Evolutionary conservation across 768 basidiomycete species (phyloP).

Genomic region (Russula sp.): DNA sequence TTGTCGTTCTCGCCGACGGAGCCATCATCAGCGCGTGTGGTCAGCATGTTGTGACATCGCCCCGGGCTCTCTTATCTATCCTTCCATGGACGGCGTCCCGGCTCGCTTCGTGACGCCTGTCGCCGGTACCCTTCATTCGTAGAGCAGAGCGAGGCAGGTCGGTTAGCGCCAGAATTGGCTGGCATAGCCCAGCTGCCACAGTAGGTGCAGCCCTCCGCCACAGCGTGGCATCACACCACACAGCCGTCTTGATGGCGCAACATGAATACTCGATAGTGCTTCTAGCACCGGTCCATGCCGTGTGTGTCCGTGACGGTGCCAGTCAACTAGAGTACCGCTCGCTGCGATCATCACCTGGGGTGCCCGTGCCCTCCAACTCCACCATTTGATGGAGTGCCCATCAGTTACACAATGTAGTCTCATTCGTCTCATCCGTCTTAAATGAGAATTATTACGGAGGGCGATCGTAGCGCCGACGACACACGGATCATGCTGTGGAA

Average conservation of each 20-base stretch:
- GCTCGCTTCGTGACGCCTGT: constrained; percentile 5
- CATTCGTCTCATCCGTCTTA: neutral
- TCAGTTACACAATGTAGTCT: no score
- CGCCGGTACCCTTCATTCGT: constrained; percentile 4
- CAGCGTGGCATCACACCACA: constrained; percentile 8
- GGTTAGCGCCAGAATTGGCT: constrained; percentile 5
- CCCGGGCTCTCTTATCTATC: constrained; percentile 16
- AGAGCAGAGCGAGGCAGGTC: neutral
- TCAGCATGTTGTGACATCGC: constrained; percentile 22
- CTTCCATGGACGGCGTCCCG: constrained; percentile 15
- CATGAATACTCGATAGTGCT: neutral
- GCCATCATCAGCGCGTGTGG: constrained; percentile 21
- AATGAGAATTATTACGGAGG: neutral
- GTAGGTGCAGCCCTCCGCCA: constrained; percentile 5
- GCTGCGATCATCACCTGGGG: neutral
- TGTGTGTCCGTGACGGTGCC: neutral
- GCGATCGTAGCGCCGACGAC: neutral
- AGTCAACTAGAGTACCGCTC: neutral
- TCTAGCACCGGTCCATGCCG: neutral
- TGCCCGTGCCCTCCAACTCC: neutral
- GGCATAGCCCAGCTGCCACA: constrained; percentile 11
- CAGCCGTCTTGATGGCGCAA: constrained; percentile 6
- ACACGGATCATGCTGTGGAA: neutral
- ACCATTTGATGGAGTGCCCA: no score
- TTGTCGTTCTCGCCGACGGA: constrained; percentile 21